Evolutionary conservation across 371 early-diverging fungal species (phyloP).

Genomic region (Basidiobolus meristosporus): DNA sequence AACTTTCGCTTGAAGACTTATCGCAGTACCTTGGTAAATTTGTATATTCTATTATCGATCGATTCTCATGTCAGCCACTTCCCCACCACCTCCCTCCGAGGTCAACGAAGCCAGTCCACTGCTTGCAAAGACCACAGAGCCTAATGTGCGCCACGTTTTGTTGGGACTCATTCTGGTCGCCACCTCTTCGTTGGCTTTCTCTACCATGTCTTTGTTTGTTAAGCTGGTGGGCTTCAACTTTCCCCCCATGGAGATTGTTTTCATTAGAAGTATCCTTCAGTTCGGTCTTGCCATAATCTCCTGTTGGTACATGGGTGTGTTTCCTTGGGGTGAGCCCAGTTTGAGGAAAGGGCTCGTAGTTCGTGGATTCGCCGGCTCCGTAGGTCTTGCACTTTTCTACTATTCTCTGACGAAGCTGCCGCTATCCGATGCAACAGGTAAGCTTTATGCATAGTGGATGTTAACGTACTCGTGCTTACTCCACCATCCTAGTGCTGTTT

Average conservation of each 20-base stretch:
- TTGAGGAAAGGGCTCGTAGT: conserved; percentile 28
- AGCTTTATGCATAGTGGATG: too few relatives aligned
- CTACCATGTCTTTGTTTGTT: conserved; percentile 47
- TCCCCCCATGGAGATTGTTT: conserved; percentile 44
- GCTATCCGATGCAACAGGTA: conserved; percentile 54
- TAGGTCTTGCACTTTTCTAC: conserved; percentile 49
- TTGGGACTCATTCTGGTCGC: conserved; percentile 28
- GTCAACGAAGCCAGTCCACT: too few relatives aligned
- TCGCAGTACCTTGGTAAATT: too few relatives aligned
- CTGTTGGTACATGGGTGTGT: conserved; percentile 20
- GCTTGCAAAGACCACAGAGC: too few relatives aligned
- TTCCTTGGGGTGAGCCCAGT: conserved; percentile 28
- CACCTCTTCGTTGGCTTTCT: conserved; percentile 51
- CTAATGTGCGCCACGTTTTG: conserved; percentile 16
- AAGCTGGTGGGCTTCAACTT: conserved; percentile 28
- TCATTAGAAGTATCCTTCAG: conserved; percentile 47
- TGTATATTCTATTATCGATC: too few relatives aligned
- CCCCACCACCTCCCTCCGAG: too few relatives aligned
- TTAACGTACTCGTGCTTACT: too few relatives aligned
- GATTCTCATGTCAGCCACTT: too few relatives aligned
- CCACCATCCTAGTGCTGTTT: too few relatives aligned
- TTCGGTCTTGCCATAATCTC: conserved; percentile 21
- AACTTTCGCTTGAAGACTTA: too few relatives aligned
- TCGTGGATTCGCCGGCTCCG: conserved; percentile 37
- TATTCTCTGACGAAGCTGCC: conserved; percentile 45